Percentiles rank a stretch among this genome's conserved stretches.
Conservation (phyloP, 108 stramenopile species). For the Cyclotella cryptica region DNA sequence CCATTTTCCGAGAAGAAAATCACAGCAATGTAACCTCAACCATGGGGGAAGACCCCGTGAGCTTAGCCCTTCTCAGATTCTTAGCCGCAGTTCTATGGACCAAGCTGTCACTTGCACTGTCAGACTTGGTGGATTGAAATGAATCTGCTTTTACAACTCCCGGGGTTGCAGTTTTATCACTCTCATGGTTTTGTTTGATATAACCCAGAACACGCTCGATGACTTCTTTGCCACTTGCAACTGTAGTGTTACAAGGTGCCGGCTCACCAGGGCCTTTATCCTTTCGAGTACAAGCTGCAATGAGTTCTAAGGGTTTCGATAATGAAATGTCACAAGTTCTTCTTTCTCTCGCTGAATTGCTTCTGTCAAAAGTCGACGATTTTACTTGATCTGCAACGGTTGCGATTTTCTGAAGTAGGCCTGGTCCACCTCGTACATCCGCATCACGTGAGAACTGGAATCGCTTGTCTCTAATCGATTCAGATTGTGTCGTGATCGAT, state of each 20-base stretch:
- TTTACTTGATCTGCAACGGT: conserved; percentile 18
- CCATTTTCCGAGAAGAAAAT: no score
- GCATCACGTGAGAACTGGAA: neutral
- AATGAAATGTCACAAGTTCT: conserved; percentile 4
- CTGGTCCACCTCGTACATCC: neutral
- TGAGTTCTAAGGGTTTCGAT: conserved; percentile 8
- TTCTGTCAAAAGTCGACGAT: conserved; percentile 9
- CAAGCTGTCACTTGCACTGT: conserved; percentile 13
- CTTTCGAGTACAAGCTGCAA: conserved; percentile 9
- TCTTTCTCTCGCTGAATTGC: neutral
- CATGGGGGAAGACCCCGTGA: no score
- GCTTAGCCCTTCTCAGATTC: no score
- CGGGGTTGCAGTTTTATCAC: neutral
- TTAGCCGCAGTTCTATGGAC: neutral
- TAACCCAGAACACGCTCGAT: conserved; percentile 12
- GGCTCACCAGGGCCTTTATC: conserved; percentile 2
- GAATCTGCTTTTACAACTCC: neutral
- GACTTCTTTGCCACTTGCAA: neutral
- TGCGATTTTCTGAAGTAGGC: conserved; percentile 10
- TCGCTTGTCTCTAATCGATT: neutral
- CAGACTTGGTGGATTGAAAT: neutral
- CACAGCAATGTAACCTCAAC: no score
- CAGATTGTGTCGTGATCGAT: conserved; percentile 32
- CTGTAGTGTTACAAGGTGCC: neutral
- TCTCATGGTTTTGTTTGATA: neutral